phyloP scores from a whole-genome alignment of 1,284 basidiomycete genomes.

The Ceratobasidium sp. region DNA sequence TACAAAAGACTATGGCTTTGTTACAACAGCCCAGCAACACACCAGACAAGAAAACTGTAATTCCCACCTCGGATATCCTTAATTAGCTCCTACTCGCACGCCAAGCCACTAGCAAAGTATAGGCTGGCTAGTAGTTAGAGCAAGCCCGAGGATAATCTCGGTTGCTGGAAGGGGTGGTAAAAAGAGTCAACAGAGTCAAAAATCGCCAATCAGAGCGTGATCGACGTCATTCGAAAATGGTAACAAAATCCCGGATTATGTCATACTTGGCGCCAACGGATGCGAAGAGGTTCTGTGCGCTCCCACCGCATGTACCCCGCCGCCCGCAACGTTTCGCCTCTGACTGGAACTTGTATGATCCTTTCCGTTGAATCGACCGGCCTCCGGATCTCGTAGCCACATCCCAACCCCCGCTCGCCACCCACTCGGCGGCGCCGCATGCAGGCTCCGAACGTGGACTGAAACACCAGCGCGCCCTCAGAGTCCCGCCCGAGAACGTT shows the following conservation, averaged over 20 bases:
- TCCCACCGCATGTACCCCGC: constrained; percentile 23
- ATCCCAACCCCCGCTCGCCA: constrained; percentile 27
- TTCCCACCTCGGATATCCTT: constrained; percentile 5
- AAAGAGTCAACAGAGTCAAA: constrained; percentile 7
- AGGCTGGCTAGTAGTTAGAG: neutral
- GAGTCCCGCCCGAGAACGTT: constrained; percentile 33
- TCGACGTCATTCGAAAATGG: constrained; percentile 27
- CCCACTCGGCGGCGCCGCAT: neutral
- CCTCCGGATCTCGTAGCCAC: constrained; percentile 27
- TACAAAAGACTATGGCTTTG: constrained; percentile 7
- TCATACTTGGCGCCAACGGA: neutral
- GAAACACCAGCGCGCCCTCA: constrained; percentile 13
- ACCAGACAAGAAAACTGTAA: neutral
- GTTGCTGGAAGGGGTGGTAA: neutral
- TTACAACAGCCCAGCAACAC: neutral
- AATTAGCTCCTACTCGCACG: neutral
- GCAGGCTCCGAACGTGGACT: constrained; percentile 27
- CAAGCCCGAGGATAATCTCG: neutral
- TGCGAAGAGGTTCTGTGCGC: too few species aligned
- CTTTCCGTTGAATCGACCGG: constrained; percentile 17
- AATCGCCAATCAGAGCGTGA: constrained; percentile 10
- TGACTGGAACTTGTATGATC: constrained; percentile 27
- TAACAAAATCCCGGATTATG: constrained; percentile 13
- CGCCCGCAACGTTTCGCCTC: neutral
- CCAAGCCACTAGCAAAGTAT: neutral